phyloP scores from a whole-genome alignment of 139 green algal species.

The Chlorella sp. region DNA sequence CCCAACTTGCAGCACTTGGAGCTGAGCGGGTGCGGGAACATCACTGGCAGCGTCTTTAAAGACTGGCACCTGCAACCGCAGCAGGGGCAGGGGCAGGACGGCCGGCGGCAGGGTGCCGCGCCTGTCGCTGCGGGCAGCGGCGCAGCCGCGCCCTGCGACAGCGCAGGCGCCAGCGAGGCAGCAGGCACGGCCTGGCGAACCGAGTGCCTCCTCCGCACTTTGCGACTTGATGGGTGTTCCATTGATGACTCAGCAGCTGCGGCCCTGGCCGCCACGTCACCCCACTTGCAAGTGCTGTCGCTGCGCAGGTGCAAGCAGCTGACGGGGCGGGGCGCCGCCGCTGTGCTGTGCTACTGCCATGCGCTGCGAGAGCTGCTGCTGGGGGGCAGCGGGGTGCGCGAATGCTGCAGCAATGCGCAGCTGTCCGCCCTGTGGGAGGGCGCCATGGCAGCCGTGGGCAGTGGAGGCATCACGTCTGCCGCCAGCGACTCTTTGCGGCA shows the following conservation, averaged over 20 bases:
- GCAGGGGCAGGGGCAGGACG: background rate
- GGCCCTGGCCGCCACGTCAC: background rate
- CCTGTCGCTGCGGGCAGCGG: background rate
- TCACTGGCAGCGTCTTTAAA: background rate
- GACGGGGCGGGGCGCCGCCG: background rate
- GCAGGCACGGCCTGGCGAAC: constrained; percentile 9
- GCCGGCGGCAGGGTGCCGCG: too few relatives aligned
- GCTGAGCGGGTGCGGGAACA: background rate
- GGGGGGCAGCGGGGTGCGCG: background rate
- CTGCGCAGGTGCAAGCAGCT: background rate
- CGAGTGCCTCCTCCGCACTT: background rate
- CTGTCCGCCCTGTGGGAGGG: background rate
- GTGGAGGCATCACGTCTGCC: too few relatives aligned
- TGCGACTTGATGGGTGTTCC: background rate
- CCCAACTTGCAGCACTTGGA: constrained; percentile 21
- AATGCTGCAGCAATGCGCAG: background rate
- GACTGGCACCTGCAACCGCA: background rate
- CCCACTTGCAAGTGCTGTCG: background rate
- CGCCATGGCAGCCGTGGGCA: too few relatives aligned
- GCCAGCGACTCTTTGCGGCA: background rate
- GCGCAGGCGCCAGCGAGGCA: background rate
- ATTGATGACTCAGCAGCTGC: background rate
- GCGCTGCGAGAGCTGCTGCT: constrained; percentile 28
- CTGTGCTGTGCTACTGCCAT: background rate
- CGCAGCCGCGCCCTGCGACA: background rate